Conservation (phyloP, 345 rosid genomes). For the Eucalyptus brandiana region DNA sequence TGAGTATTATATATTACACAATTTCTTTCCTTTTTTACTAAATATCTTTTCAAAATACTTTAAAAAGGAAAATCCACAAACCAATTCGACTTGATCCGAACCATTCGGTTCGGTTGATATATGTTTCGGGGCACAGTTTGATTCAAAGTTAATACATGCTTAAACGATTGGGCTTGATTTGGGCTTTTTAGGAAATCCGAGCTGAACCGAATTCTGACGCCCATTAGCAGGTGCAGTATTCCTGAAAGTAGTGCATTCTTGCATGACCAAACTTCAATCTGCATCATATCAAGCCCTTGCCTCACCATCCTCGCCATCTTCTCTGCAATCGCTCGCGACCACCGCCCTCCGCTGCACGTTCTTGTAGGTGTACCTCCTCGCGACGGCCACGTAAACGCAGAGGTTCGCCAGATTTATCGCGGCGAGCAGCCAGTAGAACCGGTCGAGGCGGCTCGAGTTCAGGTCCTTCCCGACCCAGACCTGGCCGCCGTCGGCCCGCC, state of each 20-base stretch:
- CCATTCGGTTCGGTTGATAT: neutral
- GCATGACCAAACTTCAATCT: neutral
- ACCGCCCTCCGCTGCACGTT: slow-evolving; percentile 9
- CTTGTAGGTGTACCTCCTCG: slow-evolving; percentile 26
- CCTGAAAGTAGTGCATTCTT: neutral
- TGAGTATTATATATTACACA: no score
- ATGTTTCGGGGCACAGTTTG: no score
- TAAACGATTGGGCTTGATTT: neutral
- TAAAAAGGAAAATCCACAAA: no score
- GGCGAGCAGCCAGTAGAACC: slow-evolving; percentile 45
- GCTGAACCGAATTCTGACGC: neutral
- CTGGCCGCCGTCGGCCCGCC: neutral
- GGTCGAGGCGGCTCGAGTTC: slow-evolving; percentile 36
- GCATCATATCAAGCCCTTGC: neutral
- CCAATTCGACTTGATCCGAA: neutral
- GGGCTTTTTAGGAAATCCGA: neutral
- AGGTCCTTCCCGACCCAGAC: slow-evolving; percentile 52
- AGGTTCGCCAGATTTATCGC: slow-evolving; percentile 16
- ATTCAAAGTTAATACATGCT: neutral
- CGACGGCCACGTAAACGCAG: slow-evolving; percentile 11
- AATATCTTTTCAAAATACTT: no score
- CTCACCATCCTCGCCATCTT: neutral
- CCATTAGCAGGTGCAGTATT: neutral
- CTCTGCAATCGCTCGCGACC: neutral
- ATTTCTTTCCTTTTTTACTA: no score